Percentiles rank a stretch among this genome's conserved stretches.
These are phyloP conservation scores for Fusarium sp. DNA, from an alignment of 2,329 filamentous ascomycete species.

Conservation along the genomic window DNA sequence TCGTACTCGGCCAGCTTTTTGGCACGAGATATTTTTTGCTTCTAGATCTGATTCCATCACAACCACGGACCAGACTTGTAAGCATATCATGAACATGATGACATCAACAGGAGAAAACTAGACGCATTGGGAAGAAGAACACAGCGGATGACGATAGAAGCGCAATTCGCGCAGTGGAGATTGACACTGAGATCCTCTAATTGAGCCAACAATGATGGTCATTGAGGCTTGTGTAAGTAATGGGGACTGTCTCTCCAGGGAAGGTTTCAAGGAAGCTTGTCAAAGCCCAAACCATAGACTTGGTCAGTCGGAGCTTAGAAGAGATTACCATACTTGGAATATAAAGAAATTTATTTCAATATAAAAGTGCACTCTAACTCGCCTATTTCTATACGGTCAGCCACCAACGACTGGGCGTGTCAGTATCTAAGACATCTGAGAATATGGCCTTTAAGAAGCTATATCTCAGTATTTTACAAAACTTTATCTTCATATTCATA, in stretches of 20 bases:
- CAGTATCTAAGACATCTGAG: background rate
- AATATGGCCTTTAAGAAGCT: background rate
- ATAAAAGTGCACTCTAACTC: background rate
- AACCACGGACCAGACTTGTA: constrained; percentile 16
- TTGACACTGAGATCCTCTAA: constrained; percentile 37
- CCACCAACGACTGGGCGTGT: background rate
- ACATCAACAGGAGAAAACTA: constrained; percentile 38
- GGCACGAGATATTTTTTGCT: constrained; percentile 28
- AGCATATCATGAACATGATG: constrained; percentile 41
- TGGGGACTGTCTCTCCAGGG: constrained; percentile 34
- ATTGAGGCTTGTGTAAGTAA: constrained; percentile 42
- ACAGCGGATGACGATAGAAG: constrained; percentile 43
- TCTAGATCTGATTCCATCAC: constrained; percentile 13
- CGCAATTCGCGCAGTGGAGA: constrained; percentile 30
- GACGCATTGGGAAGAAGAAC: constrained; percentile 43
- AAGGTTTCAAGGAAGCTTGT: constrained; percentile 35
- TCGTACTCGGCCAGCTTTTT: constrained; percentile 27
- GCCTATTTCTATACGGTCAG: constrained; percentile 7
- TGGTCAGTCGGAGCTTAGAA: constrained; percentile 34
- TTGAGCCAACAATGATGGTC: constrained; percentile 37
- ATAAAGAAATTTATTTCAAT: constrained; percentile 36
- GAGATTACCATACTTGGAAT: constrained; percentile 36
- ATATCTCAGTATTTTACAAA: constrained; percentile 9
- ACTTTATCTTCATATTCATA: constrained; percentile 15
- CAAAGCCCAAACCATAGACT: constrained; percentile 31